Evolutionary conservation across 805 yeast genomes (phyloP).

Genomic region (Komagataella pseudopastoris): DNA sequence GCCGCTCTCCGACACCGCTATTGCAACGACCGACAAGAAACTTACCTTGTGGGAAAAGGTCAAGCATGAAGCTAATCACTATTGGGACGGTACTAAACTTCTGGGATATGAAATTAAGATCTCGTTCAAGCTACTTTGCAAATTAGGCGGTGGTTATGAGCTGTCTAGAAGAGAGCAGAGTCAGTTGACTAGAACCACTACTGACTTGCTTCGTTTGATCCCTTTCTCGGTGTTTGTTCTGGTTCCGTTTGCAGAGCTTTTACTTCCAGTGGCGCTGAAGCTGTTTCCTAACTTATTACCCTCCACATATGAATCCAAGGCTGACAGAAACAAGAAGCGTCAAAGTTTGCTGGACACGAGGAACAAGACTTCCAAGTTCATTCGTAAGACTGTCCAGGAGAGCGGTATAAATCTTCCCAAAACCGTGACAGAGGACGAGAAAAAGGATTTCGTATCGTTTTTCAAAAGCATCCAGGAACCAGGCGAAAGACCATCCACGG

Average conservation of each 20-base stretch:
- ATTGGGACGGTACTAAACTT: slow-evolving; percentile 90
- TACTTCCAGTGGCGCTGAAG: slow-evolving; percentile 78
- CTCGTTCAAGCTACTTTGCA: slow-evolving; percentile 66
- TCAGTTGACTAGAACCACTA: slow-evolving; percentile 78
- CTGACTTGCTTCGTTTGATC: slow-evolving; percentile 73
- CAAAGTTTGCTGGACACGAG: slow-evolving; percentile 45
- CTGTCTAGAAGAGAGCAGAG: slow-evolving; percentile 80
- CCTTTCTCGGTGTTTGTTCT: slow-evolving; percentile 85
- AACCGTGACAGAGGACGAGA: slow-evolving; percentile 57
- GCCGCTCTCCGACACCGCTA: background rate
- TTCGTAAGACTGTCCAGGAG: slow-evolving; percentile 43
- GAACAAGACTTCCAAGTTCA: slow-evolving; percentile 41
- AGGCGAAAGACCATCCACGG: slow-evolving; percentile 35
- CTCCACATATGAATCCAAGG: slow-evolving; percentile 68
- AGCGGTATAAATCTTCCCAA: slow-evolving; percentile 59
- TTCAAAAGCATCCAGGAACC: slow-evolving; percentile 37
- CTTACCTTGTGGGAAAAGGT: slow-evolving; percentile 67
- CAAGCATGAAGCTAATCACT: slow-evolving; percentile 81
- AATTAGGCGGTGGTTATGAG: slow-evolving; percentile 82
- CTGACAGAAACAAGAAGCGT: slow-evolving; percentile 41
- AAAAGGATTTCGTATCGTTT: slow-evolving; percentile 61
- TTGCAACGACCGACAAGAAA: slow-evolving; percentile 20
- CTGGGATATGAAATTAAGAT: slow-evolving; percentile 81
- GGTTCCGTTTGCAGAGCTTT: slow-evolving; percentile 89
- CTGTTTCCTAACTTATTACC: slow-evolving; percentile 88